These are phyloP conservation scores for Nakazawaea sp. DNA, from an alignment of 805 yeast species.

Conservation along the genomic window DNA sequence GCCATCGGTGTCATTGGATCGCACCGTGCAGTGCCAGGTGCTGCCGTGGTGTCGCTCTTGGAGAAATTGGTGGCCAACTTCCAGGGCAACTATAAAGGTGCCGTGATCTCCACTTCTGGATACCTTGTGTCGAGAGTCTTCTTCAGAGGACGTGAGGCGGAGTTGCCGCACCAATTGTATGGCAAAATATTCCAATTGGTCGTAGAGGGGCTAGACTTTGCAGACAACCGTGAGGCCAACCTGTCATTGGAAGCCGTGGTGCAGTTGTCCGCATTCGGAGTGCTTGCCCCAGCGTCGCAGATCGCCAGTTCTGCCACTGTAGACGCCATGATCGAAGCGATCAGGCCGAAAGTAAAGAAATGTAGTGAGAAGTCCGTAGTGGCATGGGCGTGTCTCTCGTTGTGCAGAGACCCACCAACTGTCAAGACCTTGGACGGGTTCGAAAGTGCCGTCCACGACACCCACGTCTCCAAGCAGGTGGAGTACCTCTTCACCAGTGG, in stretches of 20 bases:
- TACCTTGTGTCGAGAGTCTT: constrained; percentile 40
- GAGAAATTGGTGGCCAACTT: constrained; percentile 8
- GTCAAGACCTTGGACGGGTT: constrained; percentile 18
- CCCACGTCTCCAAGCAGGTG: constrained; percentile 62
- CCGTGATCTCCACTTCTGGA: constrained; percentile 27
- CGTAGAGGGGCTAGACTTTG: constrained; percentile 12
- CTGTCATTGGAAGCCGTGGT: constrained; percentile 31
- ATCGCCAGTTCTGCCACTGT: constrained; percentile 11
- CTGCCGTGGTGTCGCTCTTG: constrained; percentile 9
- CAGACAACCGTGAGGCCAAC: constrained; percentile 19
- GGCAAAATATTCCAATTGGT: constrained; percentile 13
- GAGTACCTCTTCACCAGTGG: constrained; percentile 77
- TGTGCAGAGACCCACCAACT: too few species aligned
- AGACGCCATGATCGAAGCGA: constrained; percentile 18
- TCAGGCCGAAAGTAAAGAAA: constrained; percentile 39
- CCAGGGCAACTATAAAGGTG: constrained; percentile 11
- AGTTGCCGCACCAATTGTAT: constrained; percentile 13
- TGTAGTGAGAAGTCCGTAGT: constrained; percentile 53
- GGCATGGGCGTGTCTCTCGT: constrained; percentile 48
- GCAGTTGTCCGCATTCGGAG: constrained; percentile 40
- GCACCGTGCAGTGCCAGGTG: constrained; percentile 24
- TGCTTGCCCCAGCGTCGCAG: constrained; percentile 28
- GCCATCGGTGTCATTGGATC: constrained; percentile 28
- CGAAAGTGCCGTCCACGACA: constrained; percentile 43
- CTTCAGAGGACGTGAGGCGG: constrained; percentile 22